These are phyloP conservation scores for Croton laevigatus DNA, from an alignment of 441 rosid genomes.

Conservation along the genomic window DNA sequence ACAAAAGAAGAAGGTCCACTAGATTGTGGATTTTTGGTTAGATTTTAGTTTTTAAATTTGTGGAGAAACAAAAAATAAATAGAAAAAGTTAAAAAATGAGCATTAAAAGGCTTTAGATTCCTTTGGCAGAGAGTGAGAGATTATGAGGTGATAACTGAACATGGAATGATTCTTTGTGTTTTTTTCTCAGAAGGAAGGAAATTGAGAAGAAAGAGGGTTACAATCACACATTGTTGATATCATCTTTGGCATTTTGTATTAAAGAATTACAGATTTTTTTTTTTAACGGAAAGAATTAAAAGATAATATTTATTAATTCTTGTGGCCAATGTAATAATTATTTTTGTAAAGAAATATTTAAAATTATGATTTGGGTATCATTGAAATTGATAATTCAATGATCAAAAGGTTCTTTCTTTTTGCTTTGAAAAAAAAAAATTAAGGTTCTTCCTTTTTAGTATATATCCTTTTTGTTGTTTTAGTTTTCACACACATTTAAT, in stretches of 20 bases:
- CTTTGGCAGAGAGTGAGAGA: conserved; percentile 15
- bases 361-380: too few species aligned
- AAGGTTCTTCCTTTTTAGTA: too few species aligned
- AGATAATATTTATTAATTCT: too few species aligned
- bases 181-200: background rate
- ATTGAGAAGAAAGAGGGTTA: background rate
- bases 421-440: too few species aligned
- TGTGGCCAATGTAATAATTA: too few species aligned
- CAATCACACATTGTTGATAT: background rate
- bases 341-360: too few species aligned
- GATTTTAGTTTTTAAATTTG: conserved; percentile 19
- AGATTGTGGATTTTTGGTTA: conserved; percentile 18
- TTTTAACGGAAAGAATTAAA: too few species aligned
- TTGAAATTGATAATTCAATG: too few species aligned
- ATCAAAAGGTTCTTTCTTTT: too few species aligned
- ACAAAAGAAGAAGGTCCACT: conserved; percentile 30
- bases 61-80: conserved; percentile 15
- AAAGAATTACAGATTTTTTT: too few species aligned
- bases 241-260: background rate
- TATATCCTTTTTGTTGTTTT: too few species aligned
- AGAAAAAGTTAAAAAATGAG: background rate
- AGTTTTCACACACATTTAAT: too few species aligned
- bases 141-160: conserved; percentile 5
- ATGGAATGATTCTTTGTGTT: background rate
- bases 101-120: conserved; percentile 30